phyloP scores from a whole-genome alignment of 352 stramenopile genomes.

The Phytopythium sindhum region DNA sequence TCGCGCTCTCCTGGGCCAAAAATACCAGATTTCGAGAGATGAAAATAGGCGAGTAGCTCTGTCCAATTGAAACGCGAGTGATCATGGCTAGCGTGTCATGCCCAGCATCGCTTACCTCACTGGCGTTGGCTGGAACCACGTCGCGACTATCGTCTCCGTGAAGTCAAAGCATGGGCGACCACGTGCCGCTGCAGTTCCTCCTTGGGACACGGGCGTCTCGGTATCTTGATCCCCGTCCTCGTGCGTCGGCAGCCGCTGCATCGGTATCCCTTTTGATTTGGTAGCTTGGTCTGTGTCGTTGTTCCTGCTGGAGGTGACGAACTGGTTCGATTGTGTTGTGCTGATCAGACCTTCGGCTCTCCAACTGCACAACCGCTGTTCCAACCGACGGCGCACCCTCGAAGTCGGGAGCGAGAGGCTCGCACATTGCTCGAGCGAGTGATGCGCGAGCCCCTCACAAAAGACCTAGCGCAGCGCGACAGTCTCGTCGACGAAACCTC shows the following conservation, averaged over 20 bases:
- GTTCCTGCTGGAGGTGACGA: background rate
- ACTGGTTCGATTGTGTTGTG: background rate
- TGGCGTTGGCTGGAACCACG: background rate
- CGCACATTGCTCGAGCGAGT: slow-evolving; percentile 6
- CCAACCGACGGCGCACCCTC: slow-evolving; percentile 7
- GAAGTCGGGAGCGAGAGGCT: slow-evolving; percentile 18
- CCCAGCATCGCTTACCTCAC: background rate
- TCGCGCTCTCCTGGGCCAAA: background rate
- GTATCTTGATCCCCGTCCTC: slow-evolving; percentile 19
- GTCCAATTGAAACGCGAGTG: background rate
- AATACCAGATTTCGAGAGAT: background rate
- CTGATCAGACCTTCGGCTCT: background rate
- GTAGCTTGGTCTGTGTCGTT: background rate
- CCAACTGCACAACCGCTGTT: background rate
- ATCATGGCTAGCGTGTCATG: background rate
- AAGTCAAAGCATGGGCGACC: slow-evolving; percentile 32
- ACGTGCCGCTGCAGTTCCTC: slow-evolving; percentile 69
- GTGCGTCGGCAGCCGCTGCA: background rate
- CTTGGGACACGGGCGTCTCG: slow-evolving; percentile 40
- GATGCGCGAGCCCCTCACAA: background rate
- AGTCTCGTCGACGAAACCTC: background rate
- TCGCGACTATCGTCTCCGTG: background rate
- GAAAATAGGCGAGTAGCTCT: background rate
- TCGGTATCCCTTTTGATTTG: background rate
- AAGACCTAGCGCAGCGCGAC: background rate